These are phyloP conservation scores for Candida nonsorbophila DNA, from an alignment of 805 yeast species.

Conservation along the genomic window DNA sequence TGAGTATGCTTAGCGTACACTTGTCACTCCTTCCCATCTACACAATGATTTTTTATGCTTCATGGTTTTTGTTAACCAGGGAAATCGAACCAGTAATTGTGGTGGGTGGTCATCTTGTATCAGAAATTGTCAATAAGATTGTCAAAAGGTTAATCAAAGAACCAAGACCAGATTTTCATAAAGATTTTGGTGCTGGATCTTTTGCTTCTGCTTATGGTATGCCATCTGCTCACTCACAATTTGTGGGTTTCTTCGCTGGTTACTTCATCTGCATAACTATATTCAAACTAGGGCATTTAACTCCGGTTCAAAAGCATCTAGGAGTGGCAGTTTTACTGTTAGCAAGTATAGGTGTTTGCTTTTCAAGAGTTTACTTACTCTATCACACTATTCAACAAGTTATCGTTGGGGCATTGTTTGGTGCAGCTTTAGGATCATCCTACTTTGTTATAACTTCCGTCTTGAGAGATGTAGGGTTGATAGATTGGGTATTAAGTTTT, in stretches of 20 bases:
- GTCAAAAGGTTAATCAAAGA: constrained; percentile 61
- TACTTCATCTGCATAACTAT: constrained; percentile 44
- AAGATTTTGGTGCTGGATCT: constrained; percentile 38
- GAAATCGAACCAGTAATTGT: constrained; percentile 82
- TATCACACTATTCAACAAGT: constrained; percentile 80
- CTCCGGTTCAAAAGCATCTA: constrained; percentile 15
- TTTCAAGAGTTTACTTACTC: constrained; percentile 68
- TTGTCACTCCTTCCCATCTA: constrained; percentile 79
- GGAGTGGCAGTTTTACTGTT: constrained; percentile 22
- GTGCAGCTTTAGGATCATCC: constrained; percentile 50
- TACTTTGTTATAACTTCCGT: constrained; percentile 52
- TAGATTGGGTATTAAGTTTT: constrained; percentile 60
- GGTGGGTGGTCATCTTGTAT: constrained; percentile 79
- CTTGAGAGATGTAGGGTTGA: constrained; percentile 61
- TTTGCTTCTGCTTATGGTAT: constrained; percentile 73
- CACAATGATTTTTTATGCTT: constrained; percentile 68
- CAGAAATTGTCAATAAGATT: constrained; percentile 67
- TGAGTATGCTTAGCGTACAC: constrained; percentile 61
- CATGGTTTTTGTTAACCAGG: constrained; percentile 78
- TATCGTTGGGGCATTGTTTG: constrained; percentile 62
- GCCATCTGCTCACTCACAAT: constrained; percentile 97
- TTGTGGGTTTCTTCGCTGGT: constrained; percentile 79
- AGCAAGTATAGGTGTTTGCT: constrained; percentile 43
- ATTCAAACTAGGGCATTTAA: constrained; percentile 36
- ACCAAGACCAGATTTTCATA: constrained; percentile 65